Conservation (phyloP, 2,329 filamentous ascomycete species). For the Trichophyton schoenleinii region DNA sequence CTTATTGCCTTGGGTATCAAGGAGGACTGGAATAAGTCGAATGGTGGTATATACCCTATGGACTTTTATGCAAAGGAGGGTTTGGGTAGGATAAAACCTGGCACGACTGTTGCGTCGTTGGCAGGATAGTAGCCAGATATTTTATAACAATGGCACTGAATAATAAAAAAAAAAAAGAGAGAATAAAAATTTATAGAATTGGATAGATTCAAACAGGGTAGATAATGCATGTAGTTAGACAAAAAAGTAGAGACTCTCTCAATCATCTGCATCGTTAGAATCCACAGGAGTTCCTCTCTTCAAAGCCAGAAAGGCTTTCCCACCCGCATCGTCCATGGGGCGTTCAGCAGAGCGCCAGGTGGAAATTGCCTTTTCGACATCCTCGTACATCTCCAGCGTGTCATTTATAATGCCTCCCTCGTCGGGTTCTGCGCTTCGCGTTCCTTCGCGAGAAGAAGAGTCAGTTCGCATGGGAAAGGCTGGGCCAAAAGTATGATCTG, state of each 20-base stretch:
- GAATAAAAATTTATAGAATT: not conserved
- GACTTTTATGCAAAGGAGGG: conserved; percentile 94
- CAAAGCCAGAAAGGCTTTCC: conserved; percentile 26
- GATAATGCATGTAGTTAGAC: not conserved
- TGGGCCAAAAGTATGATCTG: conserved; percentile 55
- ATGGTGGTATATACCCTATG: conserved; percentile 74
- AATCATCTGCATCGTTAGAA: conserved; percentile 8
- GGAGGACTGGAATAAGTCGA: conserved; percentile 56
- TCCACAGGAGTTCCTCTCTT: conserved; percentile 13
- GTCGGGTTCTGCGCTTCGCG: conserved; percentile 50
- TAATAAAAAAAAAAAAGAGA: too few species aligned
- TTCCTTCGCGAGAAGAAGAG: conserved; percentile 22
- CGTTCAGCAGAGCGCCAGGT: conserved; percentile 62
- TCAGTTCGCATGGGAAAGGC: conserved; percentile 43
- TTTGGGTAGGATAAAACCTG: conserved; percentile 59
- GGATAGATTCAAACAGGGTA: not conserved
- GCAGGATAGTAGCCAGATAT: not conserved
- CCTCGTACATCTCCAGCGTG: conserved; percentile 76
- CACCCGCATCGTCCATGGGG: conserved; percentile 23
- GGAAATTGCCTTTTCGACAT: conserved; percentile 66
- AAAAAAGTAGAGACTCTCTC: not conserved
- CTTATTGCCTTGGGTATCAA: conserved; percentile 72
- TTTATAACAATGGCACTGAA: not conserved
- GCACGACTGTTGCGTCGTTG: conserved; percentile 2
- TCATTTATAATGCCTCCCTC: conserved; percentile 82